A percentile compares a stretch with the other conserved stretches of the same genome.
phyloP scores from a whole-genome alignment of 306 rosid genomes.

The Rubus parviflorus region DNA sequence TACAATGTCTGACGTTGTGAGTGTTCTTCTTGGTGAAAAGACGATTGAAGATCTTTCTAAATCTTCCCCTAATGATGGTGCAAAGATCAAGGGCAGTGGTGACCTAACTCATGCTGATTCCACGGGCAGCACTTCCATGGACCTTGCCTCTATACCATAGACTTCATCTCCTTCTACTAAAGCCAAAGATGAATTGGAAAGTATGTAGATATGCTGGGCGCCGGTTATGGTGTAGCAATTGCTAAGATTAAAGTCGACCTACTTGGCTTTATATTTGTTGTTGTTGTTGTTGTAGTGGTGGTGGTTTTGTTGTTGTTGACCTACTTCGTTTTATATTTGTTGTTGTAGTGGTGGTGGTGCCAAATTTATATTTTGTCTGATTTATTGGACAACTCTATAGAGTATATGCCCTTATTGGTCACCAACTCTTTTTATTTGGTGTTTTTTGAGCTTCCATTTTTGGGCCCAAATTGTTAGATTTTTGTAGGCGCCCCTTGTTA shows the following conservation, averaged over 20 bases:
- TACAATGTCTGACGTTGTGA: conserved; percentile 8
- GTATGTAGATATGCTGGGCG: neutral
- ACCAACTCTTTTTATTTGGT: too few relatives aligned
- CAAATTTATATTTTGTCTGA: too few relatives aligned
- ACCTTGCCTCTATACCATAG: neutral
- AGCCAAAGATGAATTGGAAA: neutral
- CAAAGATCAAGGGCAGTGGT: neutral
- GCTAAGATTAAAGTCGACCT: neutral
- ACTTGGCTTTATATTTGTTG: too few relatives aligned
- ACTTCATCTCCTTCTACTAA: neutral
- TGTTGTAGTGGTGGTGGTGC: too few relatives aligned
- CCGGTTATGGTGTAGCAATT: neutral
- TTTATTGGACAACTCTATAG: too few relatives aligned
- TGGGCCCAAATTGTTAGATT: too few relatives aligned
- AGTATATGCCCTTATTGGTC: too few relatives aligned
- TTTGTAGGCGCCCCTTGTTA: too few relatives aligned
- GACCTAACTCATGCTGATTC: neutral
- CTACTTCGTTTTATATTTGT: too few relatives aligned
- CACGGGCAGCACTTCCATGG: neutral
- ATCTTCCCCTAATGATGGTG: neutral
- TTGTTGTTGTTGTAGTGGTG: too few relatives aligned
- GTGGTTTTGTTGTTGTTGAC: too few relatives aligned
- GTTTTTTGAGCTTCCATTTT: too few relatives aligned
- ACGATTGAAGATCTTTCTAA: neutral
- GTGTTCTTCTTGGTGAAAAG: conserved; percentile 6